phyloP scores from a whole-genome alignment of 1,284 basidiomycete species.

The Ceratobasidium sp. region DNA sequence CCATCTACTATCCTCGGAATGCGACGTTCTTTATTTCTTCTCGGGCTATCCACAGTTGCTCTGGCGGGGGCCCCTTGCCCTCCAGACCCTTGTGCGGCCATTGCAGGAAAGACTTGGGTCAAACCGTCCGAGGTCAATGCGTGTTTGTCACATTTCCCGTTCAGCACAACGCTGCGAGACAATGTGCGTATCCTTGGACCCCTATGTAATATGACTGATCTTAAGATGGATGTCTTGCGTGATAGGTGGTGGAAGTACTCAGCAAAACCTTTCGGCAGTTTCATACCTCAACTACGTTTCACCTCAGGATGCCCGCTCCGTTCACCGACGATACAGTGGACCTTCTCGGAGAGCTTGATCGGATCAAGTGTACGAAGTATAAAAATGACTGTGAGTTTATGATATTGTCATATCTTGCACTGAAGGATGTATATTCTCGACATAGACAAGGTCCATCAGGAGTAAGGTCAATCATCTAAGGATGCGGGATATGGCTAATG shows the following conservation, averaged over 20 bases:
- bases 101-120: constrained; percentile 52
- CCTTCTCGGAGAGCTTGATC: constrained; percentile 58
- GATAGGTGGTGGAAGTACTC: constrained; percentile 62
- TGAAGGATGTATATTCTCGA: no score
- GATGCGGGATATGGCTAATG: not conserved
- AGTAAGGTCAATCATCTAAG: not conserved
- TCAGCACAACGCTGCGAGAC: constrained; percentile 25
- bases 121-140: constrained; percentile 59
- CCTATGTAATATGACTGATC: constrained; percentile 62
- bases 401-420: constrained; percentile 56
- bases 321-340: constrained; percentile 63
- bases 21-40: no score
- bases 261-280: constrained; percentile 63
- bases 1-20: no score
- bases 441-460: constrained; percentile 43
- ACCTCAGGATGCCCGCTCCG: constrained; percentile 60
- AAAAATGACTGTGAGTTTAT: constrained; percentile 57
- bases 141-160: constrained; percentile 53
- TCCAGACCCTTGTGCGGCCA: no score
- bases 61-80: no score
- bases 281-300: constrained; percentile 66
- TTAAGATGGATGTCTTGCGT: constrained; percentile 61
- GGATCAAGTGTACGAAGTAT: constrained; percentile 57
- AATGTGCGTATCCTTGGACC: constrained; percentile 49
- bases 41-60: no score